Base-by-base conservation (phyloP, 768 basidiomycete species). In the Neoboletus magnificus region DNA sequence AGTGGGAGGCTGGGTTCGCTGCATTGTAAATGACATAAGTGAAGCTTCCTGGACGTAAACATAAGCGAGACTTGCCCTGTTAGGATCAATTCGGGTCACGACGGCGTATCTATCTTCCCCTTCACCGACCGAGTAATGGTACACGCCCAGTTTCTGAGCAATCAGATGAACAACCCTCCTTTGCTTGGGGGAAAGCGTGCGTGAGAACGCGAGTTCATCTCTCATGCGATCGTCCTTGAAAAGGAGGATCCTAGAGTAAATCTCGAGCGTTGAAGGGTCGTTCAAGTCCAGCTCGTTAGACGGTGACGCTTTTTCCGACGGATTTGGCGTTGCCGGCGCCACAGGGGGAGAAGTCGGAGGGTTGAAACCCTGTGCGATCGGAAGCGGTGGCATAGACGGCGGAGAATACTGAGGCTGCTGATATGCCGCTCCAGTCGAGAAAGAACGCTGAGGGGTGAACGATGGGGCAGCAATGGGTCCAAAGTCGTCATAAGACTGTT, bases 181-280 rank as follows among this genome's bases (percentile, higher is more conserved):
- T 70, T 98, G 94, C 69, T 89, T 89, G 22, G 93, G 83, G 32
- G 82, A 77, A 20, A 98, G 81, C 15, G 87, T 85, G 53, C 91
- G 77, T n/a, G 95, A 94, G 73, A 98, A 98, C 5, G 95, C 94
- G 52, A 98, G 84, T 71, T 98, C 95, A 65, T 98, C 95, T 35
- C 96, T 82, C 92, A 98, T 94, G 63, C 82, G 85, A 71, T 98
- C 95, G 64, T 97, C 94, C 77, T 96, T 98, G 85, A 99, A 99
- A 37, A 98, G 79, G 37, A 98, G 76, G 60, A 98, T 91, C 62
- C 94, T 83, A 47, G 97, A 98, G 71, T 98, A 98, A 62, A 99
- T 97, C 73, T 98, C 96, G 62, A 99, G 77, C 10, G 94, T 96
- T 27, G 89, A 86, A 4, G 96, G 89, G 70, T 99, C 97, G 65